These are phyloP conservation scores for Haplosporangium gracile DNA, from an alignment of 192 early-diverging fungal species.

Conservation along the genomic window DNA sequence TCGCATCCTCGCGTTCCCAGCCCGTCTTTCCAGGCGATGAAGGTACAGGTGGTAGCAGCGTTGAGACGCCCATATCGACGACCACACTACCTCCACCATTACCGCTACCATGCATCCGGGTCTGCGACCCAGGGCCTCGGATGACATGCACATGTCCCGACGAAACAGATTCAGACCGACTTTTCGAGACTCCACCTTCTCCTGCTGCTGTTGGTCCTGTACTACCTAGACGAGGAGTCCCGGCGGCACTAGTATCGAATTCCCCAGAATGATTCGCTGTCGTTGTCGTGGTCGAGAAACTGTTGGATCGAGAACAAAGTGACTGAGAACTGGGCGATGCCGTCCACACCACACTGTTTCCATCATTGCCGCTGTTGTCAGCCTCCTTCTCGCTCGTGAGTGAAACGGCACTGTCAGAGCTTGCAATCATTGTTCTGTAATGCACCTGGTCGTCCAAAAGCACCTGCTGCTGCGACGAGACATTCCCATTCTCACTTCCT, in stretches of 20 bases:
- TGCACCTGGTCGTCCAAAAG: not conserved
- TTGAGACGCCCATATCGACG: not conserved
- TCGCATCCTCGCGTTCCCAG: conserved; percentile 36
- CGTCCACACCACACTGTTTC: not conserved
- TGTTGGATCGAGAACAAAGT: not conserved
- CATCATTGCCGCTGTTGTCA: not conserved
- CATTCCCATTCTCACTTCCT: not conserved
- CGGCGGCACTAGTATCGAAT: too few species aligned
- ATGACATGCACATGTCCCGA: not conserved
- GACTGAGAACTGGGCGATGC: not conserved
- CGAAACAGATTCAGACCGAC: conserved; percentile 23
- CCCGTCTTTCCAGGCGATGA: conserved; percentile 25
- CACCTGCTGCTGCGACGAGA: not conserved
- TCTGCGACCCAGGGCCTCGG: not conserved
- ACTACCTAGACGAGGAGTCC: too few species aligned
- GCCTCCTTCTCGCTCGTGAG: not conserved
- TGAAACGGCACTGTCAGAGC: conserved; percentile 15
- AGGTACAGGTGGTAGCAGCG: not conserved
- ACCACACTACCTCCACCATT: conserved; percentile 2
- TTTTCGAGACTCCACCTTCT: not conserved
- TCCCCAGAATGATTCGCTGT: too few species aligned
- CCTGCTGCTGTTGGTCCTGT: not conserved
- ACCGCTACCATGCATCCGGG: not conserved
- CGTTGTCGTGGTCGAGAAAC: not conserved
- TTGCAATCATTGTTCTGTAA: not conserved